Conservation (phyloP, 768 basidiomycete genomes). For the Hericium erinaceus region DNA sequence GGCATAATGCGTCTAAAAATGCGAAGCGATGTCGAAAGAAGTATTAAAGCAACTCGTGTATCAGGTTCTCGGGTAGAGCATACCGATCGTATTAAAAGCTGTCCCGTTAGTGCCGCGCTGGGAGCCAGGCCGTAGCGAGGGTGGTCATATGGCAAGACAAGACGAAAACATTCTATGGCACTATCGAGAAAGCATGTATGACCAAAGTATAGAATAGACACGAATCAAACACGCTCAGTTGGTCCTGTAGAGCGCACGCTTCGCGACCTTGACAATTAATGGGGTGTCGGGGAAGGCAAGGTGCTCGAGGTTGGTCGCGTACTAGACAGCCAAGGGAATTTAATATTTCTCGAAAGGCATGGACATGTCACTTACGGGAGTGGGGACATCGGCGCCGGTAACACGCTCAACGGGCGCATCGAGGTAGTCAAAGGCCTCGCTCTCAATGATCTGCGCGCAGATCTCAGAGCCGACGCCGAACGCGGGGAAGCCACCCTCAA, state of each 20-base stretch:
- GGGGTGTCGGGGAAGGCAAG: constrained; percentile 92
- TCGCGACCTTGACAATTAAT: constrained; percentile 88
- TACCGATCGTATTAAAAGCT: no score
- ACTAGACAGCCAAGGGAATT: constrained; percentile 40
- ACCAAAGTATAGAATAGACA: constrained; percentile 1
- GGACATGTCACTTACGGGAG: constrained; percentile 58
- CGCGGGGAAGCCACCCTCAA: constrained; percentile 97
- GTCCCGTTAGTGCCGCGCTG: no score
- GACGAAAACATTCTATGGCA: constrained; percentile 9
- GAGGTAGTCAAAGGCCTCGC: constrained; percentile 95
- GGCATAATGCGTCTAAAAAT: background rate
- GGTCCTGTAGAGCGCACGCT: constrained; percentile 84
- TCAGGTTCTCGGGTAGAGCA: no score
- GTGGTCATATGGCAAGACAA: background rate
- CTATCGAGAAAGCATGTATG: constrained; percentile 11
- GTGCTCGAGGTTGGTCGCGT: constrained; percentile 81
- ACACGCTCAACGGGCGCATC: constrained; percentile 97
- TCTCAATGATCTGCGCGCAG: constrained; percentile 94
- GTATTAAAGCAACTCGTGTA: no score
- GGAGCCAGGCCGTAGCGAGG: no score
- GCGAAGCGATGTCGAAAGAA: no score
- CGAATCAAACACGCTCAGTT: constrained; percentile 39
- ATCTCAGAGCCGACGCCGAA: constrained; percentile 99
- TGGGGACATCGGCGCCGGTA: constrained; percentile 96
- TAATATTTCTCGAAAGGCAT: constrained; percentile 4